phyloP scores from a whole-genome alignment of 495 filamentous ascomycete genomes.

The Penicillium nucicola region DNA sequence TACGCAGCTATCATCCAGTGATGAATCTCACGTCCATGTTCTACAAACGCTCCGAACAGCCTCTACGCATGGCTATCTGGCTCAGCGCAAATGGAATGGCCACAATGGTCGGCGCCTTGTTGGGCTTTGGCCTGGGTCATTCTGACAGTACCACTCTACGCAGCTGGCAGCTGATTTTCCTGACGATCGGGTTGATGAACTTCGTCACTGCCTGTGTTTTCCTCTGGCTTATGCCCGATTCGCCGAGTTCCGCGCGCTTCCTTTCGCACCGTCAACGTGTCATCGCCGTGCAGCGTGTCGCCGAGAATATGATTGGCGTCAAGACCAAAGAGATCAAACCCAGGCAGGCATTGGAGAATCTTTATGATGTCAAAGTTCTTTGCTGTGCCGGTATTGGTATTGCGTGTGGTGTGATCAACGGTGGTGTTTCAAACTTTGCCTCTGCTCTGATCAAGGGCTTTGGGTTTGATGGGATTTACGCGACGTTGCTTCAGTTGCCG shows the following conservation, averaged over 20 bases:
- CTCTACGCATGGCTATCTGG: constrained; percentile 61
- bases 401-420: constrained; percentile 42
- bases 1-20: constrained; percentile 18
- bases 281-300: constrained; percentile 40
- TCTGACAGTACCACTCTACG: constrained; percentile 36
- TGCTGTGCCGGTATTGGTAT: constrained; percentile 34
- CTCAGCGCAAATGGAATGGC: constrained; percentile 59
- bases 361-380: constrained; percentile 40
- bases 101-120: constrained; percentile 49
- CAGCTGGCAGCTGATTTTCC: constrained; percentile 56
- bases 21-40: constrained; percentile 63
- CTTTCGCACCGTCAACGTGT: constrained; percentile 42
- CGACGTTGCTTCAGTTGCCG: constrained; percentile 45
- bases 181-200: constrained; percentile 51
- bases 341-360: constrained; percentile 33
- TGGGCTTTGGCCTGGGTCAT: constrained; percentile 54
- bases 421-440: constrained; percentile 44
- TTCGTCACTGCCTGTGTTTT: constrained; percentile 42
- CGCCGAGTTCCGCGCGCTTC: constrained; percentile 37
- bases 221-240: constrained; percentile 40
- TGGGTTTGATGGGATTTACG: constrained; percentile 33
- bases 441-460: constrained; percentile 46
- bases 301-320: constrained; percentile 51
- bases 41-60: constrained; percentile 66
- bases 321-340: constrained; percentile 37